Evolutionary conservation across 2,329 filamentous ascomycete species (phyloP).

Genomic region (Balansia obtecta): DNA sequence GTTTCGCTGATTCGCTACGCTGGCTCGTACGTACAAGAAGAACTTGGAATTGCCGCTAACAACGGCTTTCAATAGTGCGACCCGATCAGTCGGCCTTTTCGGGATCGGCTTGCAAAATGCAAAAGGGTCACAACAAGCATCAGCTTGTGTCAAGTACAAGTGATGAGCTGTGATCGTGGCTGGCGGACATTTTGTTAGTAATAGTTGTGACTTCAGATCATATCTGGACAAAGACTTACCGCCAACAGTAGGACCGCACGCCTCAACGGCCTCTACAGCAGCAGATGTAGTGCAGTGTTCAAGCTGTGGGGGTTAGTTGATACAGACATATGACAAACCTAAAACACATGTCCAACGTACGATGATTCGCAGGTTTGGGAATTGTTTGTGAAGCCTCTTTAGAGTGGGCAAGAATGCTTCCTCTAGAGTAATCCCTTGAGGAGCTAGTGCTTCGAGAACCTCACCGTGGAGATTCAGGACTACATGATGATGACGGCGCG

Average conservation of each 20-base stretch:
- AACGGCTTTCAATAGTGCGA: slow-evolving; percentile 56
- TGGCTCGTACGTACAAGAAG: slow-evolving; percentile 38
- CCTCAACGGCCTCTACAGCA: slow-evolving; percentile 63
- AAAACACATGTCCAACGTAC: background rate
- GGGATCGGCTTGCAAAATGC: slow-evolving; percentile 68
- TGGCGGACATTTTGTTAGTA: background rate
- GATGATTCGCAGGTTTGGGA: slow-evolving; percentile 55
- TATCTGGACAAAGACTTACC: slow-evolving; percentile 16
- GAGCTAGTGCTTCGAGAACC: slow-evolving; percentile 40
- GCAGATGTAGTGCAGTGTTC: slow-evolving; percentile 84
- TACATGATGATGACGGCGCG: background rate
- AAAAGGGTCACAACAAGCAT: slow-evolving; percentile 44
- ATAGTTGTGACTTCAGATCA: background rate
- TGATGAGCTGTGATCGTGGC: slow-evolving; percentile 77
- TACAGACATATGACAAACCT: background rate
- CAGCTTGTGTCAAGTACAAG: slow-evolving; percentile 66
- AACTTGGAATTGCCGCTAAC: slow-evolving; percentile 50
- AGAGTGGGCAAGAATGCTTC: slow-evolving; percentile 69
- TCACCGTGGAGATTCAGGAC: slow-evolving; percentile 94
- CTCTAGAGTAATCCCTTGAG: slow-evolving; percentile 32
- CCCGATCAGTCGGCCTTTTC: slow-evolving; percentile 59
- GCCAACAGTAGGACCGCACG: slow-evolving; percentile 66
- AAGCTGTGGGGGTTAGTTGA: slow-evolving; percentile 21
- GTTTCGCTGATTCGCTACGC: background rate
- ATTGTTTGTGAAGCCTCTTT: slow-evolving; percentile 56